These are phyloP conservation scores for Capsella rubella DNA, from an alignment of 441 rosid genomes.

Conservation along the genomic window DNA sequence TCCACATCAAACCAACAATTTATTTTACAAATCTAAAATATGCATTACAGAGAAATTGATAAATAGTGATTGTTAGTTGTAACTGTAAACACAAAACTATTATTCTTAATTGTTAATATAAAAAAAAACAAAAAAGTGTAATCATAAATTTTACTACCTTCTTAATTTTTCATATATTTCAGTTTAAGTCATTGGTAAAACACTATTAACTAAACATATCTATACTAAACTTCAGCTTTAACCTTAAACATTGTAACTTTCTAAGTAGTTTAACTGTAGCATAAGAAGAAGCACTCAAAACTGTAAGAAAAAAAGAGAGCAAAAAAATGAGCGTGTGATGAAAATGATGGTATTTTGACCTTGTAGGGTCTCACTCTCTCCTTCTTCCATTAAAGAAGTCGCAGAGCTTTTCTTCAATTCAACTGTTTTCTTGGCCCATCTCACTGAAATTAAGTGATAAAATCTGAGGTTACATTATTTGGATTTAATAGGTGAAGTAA, in stretches of 20 bases:
- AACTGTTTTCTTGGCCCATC: conserved; percentile 21
- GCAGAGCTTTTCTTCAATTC: conserved; percentile 23
- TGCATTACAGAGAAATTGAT: background rate
- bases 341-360: conserved; percentile 20
- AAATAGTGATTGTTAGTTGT: conserved; percentile 33
- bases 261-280: background rate
- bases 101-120: conserved; percentile 7
- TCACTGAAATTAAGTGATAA: conserved; percentile 9
- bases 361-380: conserved; percentile 14
- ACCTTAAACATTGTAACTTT: background rate
- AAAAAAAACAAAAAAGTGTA: background rate
- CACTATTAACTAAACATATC: background rate
- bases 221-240: background rate
- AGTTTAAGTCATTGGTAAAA: background rate
- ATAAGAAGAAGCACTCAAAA: too few species aligned
- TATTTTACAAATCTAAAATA: background rate
- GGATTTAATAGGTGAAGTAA: background rate
- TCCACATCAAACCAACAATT: conserved; percentile 34
- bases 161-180: background rate
- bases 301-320: too few species aligned
- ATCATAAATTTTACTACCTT: background rate
- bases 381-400: conserved; percentile 16
- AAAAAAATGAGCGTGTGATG: conserved; percentile 22
- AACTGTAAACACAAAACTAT: conserved; percentile 35
- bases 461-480: background rate